Conservation (phyloP, 1,284 basidiomycete species). For the Malassezia yamatoensis region DNA sequence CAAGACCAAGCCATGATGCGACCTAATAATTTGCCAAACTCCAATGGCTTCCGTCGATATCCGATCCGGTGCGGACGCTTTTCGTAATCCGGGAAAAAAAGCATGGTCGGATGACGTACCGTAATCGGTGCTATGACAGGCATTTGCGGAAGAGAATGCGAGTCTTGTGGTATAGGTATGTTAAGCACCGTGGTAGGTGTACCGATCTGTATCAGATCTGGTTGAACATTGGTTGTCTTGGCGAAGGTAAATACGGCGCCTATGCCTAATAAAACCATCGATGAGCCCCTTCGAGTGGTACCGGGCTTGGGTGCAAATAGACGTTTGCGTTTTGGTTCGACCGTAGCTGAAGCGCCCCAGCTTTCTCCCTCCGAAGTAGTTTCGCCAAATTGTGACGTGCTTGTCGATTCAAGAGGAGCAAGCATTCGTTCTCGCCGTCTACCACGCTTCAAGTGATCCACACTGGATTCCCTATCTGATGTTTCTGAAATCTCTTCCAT, state of each 20-base stretch:
- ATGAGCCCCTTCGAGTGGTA: conserved; percentile 13
- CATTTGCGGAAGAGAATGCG: not conserved
- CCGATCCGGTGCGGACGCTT: not conserved
- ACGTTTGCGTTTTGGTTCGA: not conserved
- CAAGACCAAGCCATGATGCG: conserved; percentile 42
- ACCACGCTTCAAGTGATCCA: not conserved
- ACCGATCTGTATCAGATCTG: not conserved
- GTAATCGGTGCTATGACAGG: not conserved
- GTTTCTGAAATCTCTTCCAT: not conserved
- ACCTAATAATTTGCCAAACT: conserved; percentile 21
- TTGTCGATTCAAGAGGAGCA: not conserved
- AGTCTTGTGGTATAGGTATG: not conserved
- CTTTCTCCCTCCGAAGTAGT: not conserved
- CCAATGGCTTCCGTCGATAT: not conserved
- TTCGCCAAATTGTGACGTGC: not conserved
- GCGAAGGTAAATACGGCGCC: not conserved
- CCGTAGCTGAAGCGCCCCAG: not conserved
- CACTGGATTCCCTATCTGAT: not conserved
- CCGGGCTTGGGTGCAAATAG: conserved; percentile 1
- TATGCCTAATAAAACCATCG: conserved; percentile 17
- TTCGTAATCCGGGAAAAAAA: not conserved
- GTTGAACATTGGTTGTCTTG: not conserved
- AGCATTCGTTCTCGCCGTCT: not conserved
- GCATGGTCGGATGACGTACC: conserved; percentile 8
- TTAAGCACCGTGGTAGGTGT: not conserved